Base-by-base conservation (phyloP, 192 early-diverging fungal genomes). In the Backusella australiensis region DNA sequence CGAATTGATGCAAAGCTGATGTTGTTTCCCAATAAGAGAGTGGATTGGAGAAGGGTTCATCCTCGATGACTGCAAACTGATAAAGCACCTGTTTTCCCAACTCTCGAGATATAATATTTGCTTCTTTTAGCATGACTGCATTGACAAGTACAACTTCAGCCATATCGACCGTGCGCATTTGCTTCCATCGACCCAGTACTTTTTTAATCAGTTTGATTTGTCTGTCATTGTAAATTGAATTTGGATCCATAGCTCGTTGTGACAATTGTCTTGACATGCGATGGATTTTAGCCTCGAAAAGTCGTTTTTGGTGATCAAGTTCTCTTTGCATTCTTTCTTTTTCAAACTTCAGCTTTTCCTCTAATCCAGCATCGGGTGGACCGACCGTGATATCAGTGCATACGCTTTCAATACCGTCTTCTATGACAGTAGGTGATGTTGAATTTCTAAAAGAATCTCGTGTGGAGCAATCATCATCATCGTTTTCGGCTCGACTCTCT, bases 21-120 rank as follows among this genome's bases (percentile, higher is more conserved):
- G 87, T 84, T 8, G 80, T 85, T 73, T 90, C 89, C 80, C 81
- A 86, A 71, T 77, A 85, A 0, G 89, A 90, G 1, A 85, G 32
- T 3, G 85, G 85, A 46, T 87, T 85, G 17, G 83, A 82, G 11
- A 85, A 84, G 0, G 77, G 81, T n/a, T 83, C 89, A 34, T 89
- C 89, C 29, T 92, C 91, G 42, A 94, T 78, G 21, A 96, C 85
- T 19, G 90, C 89, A 75, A 96, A 92, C 76, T 97, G 95, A 83
- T 94, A 98, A 3, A 93, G 78, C 4, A 94, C 92, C 36, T 93
- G 82, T 53, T 93, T 95, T 7, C 82, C 84, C n/a, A 97, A 84
- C 79, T 98, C 96, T 66, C 90, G 89, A 77, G 92, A 87, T 35
- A 95, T 95, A 15, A 97, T 88, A 74, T 97, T 98, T 52, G 95